phyloP scores from a whole-genome alignment of 2,329 filamentous ascomycete species.

The Fusarium papillatum region DNA sequence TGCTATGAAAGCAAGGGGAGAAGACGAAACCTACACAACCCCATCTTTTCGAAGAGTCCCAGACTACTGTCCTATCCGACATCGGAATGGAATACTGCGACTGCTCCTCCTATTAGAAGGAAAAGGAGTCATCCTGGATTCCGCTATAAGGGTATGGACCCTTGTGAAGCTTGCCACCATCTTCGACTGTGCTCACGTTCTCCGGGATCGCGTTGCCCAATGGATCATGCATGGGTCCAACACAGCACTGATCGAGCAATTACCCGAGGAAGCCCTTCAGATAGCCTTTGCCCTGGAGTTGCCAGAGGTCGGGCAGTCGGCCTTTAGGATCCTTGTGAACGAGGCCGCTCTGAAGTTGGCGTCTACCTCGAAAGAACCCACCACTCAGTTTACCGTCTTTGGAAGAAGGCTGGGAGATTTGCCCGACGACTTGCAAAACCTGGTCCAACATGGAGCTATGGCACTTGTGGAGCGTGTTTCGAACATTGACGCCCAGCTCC shows the following conservation, averaged over 20 bases:
- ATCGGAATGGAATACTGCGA: conserved; percentile 73
- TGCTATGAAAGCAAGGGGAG: conserved; percentile 36
- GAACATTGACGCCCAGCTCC: conserved; percentile 45
- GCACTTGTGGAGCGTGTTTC: conserved; percentile 63
- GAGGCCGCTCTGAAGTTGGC: conserved; percentile 68
- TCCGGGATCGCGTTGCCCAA: conserved; percentile 64
- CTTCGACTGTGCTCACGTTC: conserved; percentile 62
- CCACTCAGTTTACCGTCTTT: conserved; percentile 51
- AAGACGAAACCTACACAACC: conserved; percentile 37
- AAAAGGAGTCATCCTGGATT: conserved; percentile 69
- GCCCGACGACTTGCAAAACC: conserved; percentile 67
- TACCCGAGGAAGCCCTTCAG: conserved; percentile 72
- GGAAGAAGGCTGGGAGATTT: conserved; percentile 62
- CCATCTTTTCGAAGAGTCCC: conserved; percentile 54
- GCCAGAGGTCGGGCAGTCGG: conserved; percentile 56
- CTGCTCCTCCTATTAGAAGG: conserved; percentile 71
- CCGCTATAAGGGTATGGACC: conserved; percentile 76
- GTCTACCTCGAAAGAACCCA: conserved; percentile 15
- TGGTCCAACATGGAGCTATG: conserved; percentile 70
- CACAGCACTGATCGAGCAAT: conserved; percentile 70
- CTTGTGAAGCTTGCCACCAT: conserved; percentile 73
- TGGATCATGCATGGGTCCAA: conserved; percentile 73
- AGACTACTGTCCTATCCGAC: conserved; percentile 76
- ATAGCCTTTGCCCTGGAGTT: conserved; percentile 66
- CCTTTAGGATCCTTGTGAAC: conserved; percentile 73